Base-by-base conservation (phyloP, 2,329 filamentous ascomycete genomes). In the Tolypocladium endophyticum region DNA sequence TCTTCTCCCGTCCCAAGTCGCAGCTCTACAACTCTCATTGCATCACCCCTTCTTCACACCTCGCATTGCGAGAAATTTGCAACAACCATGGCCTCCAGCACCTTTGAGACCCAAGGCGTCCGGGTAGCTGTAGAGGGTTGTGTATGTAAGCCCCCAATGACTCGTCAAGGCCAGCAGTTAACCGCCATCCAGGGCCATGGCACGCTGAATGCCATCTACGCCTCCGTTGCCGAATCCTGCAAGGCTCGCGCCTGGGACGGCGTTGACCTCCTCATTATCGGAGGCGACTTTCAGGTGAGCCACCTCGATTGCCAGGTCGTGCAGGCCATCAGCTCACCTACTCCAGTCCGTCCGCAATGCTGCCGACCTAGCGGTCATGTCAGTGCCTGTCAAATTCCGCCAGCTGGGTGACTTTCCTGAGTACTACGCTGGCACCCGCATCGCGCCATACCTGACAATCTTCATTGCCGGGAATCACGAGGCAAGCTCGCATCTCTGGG, bases 381-480 rank as follows among this genome's bases (percentile, higher is more conserved):
- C 92, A 5, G 92, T 95, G 67, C 93, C 94, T 0, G 76, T 81
- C 61, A 97, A 96, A 73, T 99, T 92, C 74, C 90, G 90, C 63
- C 79, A 84, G 52, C 86, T 99, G 68, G 91, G 90, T 41, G 94
- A 99, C 72, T 99, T 97, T 67, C 90, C 93, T 68, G 86, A 91
- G 63, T 99, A 97, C 78, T 99, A 99, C 73, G 88, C 87, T 58
- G 94, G 94, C 55, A 73, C 77, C 23, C 84, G 85, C 59, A 82
- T 73, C 52, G 94, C 94, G 0, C 94, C 94, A 0, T 96, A 92
- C 70, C 80, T 96, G 54, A 99, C 94, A 20, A 78, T 97, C 53
- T 97, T 97, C 74, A 87, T 96, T 57, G 92, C 87, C 52, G 94
- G 94, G 2, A 99, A 99, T 70, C 94, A 99, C 69, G 94, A 99